Evolutionary conservation across 345 rosid species (phyloP), one percentile per base, ranked within the genome.

Genomic region (Eutrema japonicum): DNA sequence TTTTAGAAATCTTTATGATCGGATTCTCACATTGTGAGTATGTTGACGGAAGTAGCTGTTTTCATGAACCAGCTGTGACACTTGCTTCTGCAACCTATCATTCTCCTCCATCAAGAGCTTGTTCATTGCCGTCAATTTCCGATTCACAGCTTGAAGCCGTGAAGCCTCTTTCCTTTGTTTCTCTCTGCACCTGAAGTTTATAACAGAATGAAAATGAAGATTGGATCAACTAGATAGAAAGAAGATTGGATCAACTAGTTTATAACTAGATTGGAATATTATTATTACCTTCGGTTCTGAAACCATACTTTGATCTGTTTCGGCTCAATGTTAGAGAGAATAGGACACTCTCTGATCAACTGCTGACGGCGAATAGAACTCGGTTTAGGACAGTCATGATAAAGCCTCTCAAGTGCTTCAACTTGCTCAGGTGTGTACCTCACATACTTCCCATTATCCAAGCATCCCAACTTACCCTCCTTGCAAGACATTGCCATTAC

Each of bases 271-370:
- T n/a, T n/a, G 26, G 32, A 47, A 8, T 27, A 52, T 29, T 36
- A 16, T 9, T 0, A 29, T 61, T 79, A 96, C 99, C 98, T 96
- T 80, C 99, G 83, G 83, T 96, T 96, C 65, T 96, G 99, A 85
- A 96, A 96, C 99, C 98, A 96, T 33, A 96, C 99, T 87, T 96
- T 96, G 84, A 96, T 96, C 81, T 96, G 99, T 76, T 96, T 96
- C 3, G 97, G 98, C 81, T 96, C 99, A 64, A 96, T 92, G 85
- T 96, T 82, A 45, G 97, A 96, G 87, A 96, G 99, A 80, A 96
- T 96, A 8, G 98, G 98, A 79, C 99, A 96, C 81, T 96, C 99
- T 78, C 98, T 85, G 40, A 96, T 96, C 70, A 96, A 74, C 87
- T 96, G 99, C 66, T 92, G 99, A 72, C 98, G 93, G 68, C 99